Evolutionary conservation across 495 filamentous ascomycete species (phyloP), one percentile per base, ranked within the genome.

Genomic region (Aspergillus campestris): DNA sequence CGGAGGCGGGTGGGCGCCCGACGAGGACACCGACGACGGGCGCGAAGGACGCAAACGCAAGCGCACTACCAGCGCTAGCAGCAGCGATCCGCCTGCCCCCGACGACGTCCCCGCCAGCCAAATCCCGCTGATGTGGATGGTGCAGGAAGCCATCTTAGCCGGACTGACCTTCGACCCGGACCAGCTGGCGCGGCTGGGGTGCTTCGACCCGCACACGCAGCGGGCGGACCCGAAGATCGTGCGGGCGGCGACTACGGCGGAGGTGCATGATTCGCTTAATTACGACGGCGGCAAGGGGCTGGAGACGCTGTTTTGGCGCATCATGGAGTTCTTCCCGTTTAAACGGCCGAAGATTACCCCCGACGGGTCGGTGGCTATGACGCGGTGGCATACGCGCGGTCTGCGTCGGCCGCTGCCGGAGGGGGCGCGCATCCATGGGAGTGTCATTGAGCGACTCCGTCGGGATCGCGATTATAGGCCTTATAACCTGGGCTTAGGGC

Each of bases 111-210:
- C 81, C 3, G 64, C 85, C 1, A 84, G 79, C 46, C 84, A 92
- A 53, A 73, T 80, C 8, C 84, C 87, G 3, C 66, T 90, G 4
- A 74, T 82, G 8, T 91, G 86, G 79, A 91, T 91, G 83, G 77
- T 92, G 2, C 71, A 80, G 45, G 86, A 90, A 62, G 84, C 85
- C 3, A 75, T 81, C 51, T 72, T 66, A 10, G 85, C 82, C 0
- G 86, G 84, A 2, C 69, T 89, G 8, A 61, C 67, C 3, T 89
- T 90, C 45, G 83, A 88, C 47, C 45, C 62, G 0, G 68, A 76
- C 15, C 84, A 87, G 44, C 70, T 89, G 40, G 64, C 69, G n/a
- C 71, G 70, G 11, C 70, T 86, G 52, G 79, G 75, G 7, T 80
- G 80, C 30, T 79, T 75, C 44, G 60, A 72, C 34, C 34, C 42